Evolutionary conservation across 2,329 filamentous ascomycete species (phyloP), one percentile per base, ranked within the genome.

Genomic region (Colletotrichum somersetense): DNA sequence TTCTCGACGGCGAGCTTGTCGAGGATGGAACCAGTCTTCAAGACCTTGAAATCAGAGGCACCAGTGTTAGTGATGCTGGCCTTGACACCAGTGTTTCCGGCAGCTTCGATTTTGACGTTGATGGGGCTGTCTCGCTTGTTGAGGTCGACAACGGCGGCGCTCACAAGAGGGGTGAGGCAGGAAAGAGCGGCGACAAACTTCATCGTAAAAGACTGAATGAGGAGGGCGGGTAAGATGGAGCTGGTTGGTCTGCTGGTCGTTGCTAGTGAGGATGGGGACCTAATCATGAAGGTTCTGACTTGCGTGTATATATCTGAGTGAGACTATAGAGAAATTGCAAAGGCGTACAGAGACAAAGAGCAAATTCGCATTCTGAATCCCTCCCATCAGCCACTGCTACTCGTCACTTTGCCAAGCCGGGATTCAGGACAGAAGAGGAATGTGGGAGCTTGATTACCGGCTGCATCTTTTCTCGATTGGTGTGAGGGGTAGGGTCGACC

Each of bases 41-140:
- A 80, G 35, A 89, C 77, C 78, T 88, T 87, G 73, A 89, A 77
- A 68, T 81, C 81, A 58, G 79, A 80, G 57, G 81, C 80, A 57
- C 87, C 87, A 42, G 81, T 87, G 82, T 89, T 89, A 74, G 85
- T 88, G 71, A 89, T 81, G 57, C 81, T 79, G 40, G 87, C 85
- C 80, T 87, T 88, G 74, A 89, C 82, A 66, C 81, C 82, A n/a
- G 86, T 84, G 80, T 89, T 89, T 70, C 84, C 85, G 30, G 83
- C 78, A 75, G 84, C 80, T 77, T 85, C 80, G 67, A 88, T 82
- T 76, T 84, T 80, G 72, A 86, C 83, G 26, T 84, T 79, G 62
- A 86, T 78, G 66, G 84, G 82, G 73, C 81, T 77, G 77, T 82
- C 77, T 76, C 84, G 77, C 80, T 83, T 80, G 76, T 73, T 73